Evolutionary conservation across 371 early-diverging fungal genomes (phyloP), one percentile per base, ranked within the genome.

Genomic region (Mortierella sp.): DNA sequence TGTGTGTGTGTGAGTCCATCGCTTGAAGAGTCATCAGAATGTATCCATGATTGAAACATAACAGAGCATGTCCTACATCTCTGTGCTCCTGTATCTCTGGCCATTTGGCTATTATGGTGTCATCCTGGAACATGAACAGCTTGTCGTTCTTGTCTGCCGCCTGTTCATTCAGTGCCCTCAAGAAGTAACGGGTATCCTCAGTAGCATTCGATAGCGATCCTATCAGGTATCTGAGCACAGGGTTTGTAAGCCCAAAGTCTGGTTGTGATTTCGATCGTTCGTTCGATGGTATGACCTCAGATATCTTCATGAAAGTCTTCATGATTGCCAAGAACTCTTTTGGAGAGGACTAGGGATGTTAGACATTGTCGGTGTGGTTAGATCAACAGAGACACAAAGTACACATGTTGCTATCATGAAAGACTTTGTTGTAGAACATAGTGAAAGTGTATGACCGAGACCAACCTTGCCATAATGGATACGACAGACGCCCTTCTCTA

Each of bases 401-500:
- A n/a, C n/a, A n/a, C n/a, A n/a, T n/a, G n/a, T n/a, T 44, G 9
- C 21, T 14, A n/a, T n/a, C 6, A 44, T n/a, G n/a, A n/a, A n/a
- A n/a, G n/a, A n/a, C n/a, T n/a, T n/a, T n/a, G n/a, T n/a, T n/a
- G n/a, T n/a, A n/a, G n/a, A n/a, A n/a, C n/a, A n/a, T n/a, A 41
- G n/a, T 25, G 22, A 28, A 14, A 21, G 49, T n/a, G n/a, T 10
- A 34, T 52, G 28, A 31, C 13, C 34, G n/a, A 1, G 27, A 34
- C 63, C 49, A 73, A 87, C 86, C 70, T 77, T 82, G 13, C 84
- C 86, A 67, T 90, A 91, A 57, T 90, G 90, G 16, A 94, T 87
- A 2, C 93, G 85, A 27, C 90, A 88, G 14, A 93, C 68, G 0
- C 89, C 88, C 57, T 89, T 90, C 73, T 95, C 95, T 3, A 95